phyloP scores from a whole-genome alignment of 768 basidiomycete genomes.

The Psilocybe subaeruginosa region DNA sequence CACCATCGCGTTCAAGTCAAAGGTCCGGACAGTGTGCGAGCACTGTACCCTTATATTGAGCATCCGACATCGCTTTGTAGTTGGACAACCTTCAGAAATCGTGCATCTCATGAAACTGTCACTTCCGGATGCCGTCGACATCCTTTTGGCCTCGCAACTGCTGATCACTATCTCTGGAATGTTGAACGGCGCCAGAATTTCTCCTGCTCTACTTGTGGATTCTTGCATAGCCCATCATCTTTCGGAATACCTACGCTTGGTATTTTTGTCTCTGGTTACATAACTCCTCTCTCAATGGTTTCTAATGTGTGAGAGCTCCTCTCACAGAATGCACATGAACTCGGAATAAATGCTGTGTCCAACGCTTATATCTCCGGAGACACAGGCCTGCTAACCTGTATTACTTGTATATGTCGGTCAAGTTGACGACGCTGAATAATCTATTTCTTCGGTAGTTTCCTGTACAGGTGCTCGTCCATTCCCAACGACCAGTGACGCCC shows the following conservation, averaged over 20 bases:
- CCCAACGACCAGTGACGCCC: conserved; percentile 16
- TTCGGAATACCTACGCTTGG: conserved; percentile 52
- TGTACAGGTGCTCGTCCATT: conserved; percentile 41
- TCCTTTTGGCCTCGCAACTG: conserved; percentile 52
- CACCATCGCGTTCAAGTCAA: conserved; percentile 34
- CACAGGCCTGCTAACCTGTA: conserved; percentile 40
- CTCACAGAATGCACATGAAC: conserved; percentile 57
- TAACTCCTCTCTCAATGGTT: conserved; percentile 2
- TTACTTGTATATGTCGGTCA: not conserved
- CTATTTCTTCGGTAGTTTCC: conserved; percentile 34
- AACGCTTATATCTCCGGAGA: conserved; percentile 46
- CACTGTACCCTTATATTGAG: conserved; percentile 47
- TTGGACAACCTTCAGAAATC: conserved; percentile 31
- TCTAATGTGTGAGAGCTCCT: conserved; percentile 5
- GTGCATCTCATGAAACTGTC: conserved; percentile 35
- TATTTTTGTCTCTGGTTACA: conserved; percentile 22
- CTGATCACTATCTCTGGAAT: conserved; percentile 57
- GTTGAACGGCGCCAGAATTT: conserved; percentile 45
- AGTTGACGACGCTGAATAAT: conserved; percentile 2
- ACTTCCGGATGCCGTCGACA: conserved; percentile 46
- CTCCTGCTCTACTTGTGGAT: conserved; percentile 38
- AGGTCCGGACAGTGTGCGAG: conserved; percentile 46
- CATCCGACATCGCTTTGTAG: conserved; percentile 44
- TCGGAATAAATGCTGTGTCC: conserved; percentile 65
- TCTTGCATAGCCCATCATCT: conserved; percentile 59